A percentile compares a stretch with the other conserved stretches of the same genome.
These are phyloP conservation scores for Aspergillus glaucus DNA, from an alignment of 2,329 filamentous ascomycete species.

Conservation along the genomic window DNA sequence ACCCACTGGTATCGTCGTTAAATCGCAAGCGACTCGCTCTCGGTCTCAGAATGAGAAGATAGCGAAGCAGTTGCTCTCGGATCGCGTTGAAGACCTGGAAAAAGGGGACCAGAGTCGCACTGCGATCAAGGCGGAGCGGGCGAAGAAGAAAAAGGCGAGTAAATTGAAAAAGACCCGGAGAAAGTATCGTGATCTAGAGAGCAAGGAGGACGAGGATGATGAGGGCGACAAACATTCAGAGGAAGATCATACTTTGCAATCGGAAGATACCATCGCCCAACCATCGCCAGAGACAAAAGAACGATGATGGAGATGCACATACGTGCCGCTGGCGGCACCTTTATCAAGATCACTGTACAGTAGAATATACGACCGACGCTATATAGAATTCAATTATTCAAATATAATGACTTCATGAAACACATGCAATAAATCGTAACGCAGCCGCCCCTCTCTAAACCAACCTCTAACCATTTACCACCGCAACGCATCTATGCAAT, in stretches of 20 bases:
- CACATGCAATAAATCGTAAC: constrained; percentile 3
- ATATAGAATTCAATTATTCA: neutral
- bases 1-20: constrained; percentile 86
- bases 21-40: constrained; percentile 86
- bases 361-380: neutral
- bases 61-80: constrained; percentile 69
- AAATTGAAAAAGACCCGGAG: constrained; percentile 39
- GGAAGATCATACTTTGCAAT: neutral
- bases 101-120: constrained; percentile 71
- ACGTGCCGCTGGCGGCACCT: neutral
- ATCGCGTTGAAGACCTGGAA: constrained; percentile 66
- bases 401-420: neutral
- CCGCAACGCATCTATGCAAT: constrained; percentile 20
- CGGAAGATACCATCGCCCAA: too few relatives aligned
- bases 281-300: neutral
- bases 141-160: constrained; percentile 55
- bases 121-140: constrained; percentile 74
- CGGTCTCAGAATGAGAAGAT: constrained; percentile 80
- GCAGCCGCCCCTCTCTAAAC: neutral
- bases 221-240: neutral
- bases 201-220: constrained; percentile 11
- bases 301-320: neutral
- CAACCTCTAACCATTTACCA: neutral
- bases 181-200: constrained; percentile 38
- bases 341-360: neutral